Base-by-base conservation (phyloP, 176 grass and related monocot genomes). In the Puya raimondii region DNA sequence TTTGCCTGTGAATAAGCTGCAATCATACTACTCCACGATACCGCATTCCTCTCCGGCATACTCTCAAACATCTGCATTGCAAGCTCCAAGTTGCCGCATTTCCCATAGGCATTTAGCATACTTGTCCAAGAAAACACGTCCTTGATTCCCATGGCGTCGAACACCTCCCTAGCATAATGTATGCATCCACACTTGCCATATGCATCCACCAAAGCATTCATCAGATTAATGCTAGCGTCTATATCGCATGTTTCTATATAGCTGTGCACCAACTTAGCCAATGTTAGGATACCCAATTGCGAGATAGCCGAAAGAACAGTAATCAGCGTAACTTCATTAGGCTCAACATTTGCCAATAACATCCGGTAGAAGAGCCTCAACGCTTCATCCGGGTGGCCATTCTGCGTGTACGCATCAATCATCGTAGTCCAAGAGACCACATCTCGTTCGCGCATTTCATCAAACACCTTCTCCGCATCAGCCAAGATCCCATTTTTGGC, bases 21-120 rank as follows among this genome's bases (percentile, higher is more conserved):
- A 9, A 91, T 73, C 75, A 91, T 85, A 71, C 84, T 76, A 67
- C 84, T 91, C 88, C 88, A 87, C 33, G 84, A 84, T 66, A 91
- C 65, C 0, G 9, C 66, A 48, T 91, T 91, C 65, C 72, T 91
- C 47, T 15, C 63, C 23, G 88, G 88, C 81, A 87, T 91, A 26
- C 27, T 73, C 15, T 80, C 63, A 7, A 91, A 91, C 8, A 87
- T 15, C 0, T 16, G 61, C 57, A 0, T 74, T 22, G 84, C 81
- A 48, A 51, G 74, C 53, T 85, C 75, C 48, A 85, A 53, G 63
- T 84, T 27, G 64, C 78, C 88, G 3, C 79, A 91, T 70, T 68
- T 91, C 10, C 70, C 81, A 80, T 80, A 87, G 1, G 69, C 75
- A 25, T 79, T 82, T 14, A 91, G 67, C 81, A 91, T 85, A 64